These are phyloP conservation scores for Prototheca wickerhamii DNA, from an alignment of 163 green algal species.

Conservation along the genomic window DNA sequence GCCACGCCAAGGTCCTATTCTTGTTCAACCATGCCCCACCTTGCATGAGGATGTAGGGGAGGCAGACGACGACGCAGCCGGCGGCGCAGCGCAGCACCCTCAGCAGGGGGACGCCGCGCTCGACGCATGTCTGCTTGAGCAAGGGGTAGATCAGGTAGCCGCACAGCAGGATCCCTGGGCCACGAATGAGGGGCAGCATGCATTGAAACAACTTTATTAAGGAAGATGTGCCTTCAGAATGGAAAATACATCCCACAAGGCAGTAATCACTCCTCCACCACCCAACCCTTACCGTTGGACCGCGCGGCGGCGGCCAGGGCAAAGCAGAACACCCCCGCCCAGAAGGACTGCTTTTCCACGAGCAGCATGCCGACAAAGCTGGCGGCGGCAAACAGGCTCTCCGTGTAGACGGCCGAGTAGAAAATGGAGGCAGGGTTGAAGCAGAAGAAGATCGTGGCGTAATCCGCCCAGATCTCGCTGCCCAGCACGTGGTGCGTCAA, in stretches of 20 bases:
- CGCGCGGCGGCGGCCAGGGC: constrained; percentile 29
- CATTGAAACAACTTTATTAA: too few relatives aligned
- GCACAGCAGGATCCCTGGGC: background rate
- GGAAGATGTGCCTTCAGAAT: background rate
- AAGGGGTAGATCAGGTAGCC: background rate
- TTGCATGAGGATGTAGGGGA: constrained; percentile 45
- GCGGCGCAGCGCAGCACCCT: background rate
- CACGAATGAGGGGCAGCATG: too few relatives aligned
- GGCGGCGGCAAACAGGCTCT: constrained; percentile 60
- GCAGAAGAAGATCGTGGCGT: constrained; percentile 60
- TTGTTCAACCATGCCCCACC: background rate
- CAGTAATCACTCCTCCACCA: background rate
- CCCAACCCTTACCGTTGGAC: constrained; percentile 52
- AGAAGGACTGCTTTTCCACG: background rate
- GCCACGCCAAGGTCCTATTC: too few relatives aligned
- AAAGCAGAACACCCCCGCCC: constrained; percentile 20
- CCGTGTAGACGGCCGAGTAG: constrained; percentile 76
- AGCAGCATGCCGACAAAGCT: constrained; percentile 48
- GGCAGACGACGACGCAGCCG: constrained; percentile 16
- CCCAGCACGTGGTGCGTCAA: constrained; percentile 31
- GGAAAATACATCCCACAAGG: background rate
- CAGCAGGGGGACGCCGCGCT: background rate
- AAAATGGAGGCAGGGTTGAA: constrained; percentile 72
- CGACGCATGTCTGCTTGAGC: background rate
- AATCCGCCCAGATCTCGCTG: constrained; percentile 24